Evolutionary conservation across 1,284 basidiomycete genomes (phyloP).

Genomic region (Anthracocystis panici-leucophaei): DNA sequence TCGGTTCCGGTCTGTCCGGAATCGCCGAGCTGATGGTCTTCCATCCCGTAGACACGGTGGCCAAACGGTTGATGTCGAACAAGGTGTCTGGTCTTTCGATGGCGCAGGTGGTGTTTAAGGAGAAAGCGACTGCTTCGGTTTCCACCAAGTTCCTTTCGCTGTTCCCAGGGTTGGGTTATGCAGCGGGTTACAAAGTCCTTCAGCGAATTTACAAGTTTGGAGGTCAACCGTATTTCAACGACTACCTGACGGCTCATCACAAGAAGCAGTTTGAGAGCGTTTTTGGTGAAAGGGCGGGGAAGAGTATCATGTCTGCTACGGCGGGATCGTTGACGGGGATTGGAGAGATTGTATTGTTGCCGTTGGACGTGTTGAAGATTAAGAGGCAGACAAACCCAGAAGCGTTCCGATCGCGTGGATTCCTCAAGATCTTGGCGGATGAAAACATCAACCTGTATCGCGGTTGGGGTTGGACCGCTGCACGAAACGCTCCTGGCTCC

Average conservation of each 20-base stretch:
- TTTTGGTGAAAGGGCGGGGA: conserved; percentile 96
- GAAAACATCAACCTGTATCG: conserved; percentile 91
- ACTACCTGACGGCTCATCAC: conserved; percentile 83
- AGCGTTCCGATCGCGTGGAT: conserved; percentile 74
- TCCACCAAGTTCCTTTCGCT: conserved; percentile 84
- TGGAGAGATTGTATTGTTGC: conserved; percentile 94
- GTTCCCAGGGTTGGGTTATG: conserved; percentile 97
- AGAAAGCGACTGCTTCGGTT: conserved; percentile 78
- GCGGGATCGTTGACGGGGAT: conserved; percentile 79
- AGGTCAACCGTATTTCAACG: conserved; percentile 97
- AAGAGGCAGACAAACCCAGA: conserved; percentile 76
- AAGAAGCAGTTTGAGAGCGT: conserved; percentile 81
- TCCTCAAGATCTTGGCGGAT: conserved; percentile 88
- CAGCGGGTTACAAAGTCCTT: conserved; percentile 82
- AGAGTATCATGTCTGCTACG: conserved; percentile 93
- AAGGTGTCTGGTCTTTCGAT: conserved; percentile 71
- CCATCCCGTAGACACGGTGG: conserved; percentile 82
- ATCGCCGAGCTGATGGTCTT: conserved; percentile 86
- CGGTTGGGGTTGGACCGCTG: conserved; percentile 99
- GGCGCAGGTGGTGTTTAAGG: conserved; percentile 85
- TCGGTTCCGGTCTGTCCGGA: conserved; percentile 84
- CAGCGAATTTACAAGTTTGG: conserved; percentile 81
- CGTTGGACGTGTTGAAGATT: conserved; percentile 96
- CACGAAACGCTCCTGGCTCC: conserved; percentile 93
- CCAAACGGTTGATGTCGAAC: conserved; percentile 98